Conservation (phyloP, 108 stramenopile genomes). For the Cyclotella distinguenda region DNA sequence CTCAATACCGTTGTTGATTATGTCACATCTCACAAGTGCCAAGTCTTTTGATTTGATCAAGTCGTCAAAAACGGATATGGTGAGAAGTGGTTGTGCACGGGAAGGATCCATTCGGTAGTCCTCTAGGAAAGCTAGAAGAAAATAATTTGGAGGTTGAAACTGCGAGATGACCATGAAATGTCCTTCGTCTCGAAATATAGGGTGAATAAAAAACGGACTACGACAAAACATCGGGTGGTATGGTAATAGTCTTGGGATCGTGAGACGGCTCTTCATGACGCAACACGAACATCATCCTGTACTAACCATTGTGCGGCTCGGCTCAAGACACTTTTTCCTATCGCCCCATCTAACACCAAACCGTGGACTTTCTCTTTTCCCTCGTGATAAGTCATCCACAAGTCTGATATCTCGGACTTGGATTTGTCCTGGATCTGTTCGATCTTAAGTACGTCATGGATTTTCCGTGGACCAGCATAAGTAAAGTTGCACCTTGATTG, state of each 20-base stretch:
- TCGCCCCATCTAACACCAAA: conserved; percentile 42
- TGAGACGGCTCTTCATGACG: too few relatives aligned
- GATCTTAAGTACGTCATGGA: conserved; percentile 75
- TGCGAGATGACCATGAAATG: conserved; percentile 83
- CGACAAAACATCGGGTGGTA: background rate
- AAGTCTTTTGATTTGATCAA: conserved; percentile 60
- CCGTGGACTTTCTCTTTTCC: conserved; percentile 58
- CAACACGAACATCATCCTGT: too few relatives aligned
- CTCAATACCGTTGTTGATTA: conserved; percentile 71
- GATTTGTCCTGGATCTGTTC: conserved; percentile 66
- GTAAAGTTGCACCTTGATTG: conserved; percentile 26
- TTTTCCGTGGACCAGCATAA: conserved; percentile 62
- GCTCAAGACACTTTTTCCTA: conserved; percentile 47
- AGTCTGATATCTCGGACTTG: conserved; percentile 60
- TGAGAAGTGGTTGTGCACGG: conserved; percentile 72
- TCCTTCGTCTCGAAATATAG: conserved; percentile 80
- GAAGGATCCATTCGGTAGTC: conserved; percentile 87
- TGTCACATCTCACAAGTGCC: conserved; percentile 69
- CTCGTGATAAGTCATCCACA: conserved; percentile 83
- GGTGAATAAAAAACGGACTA: conserved; percentile 83
- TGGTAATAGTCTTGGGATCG: too few relatives aligned
- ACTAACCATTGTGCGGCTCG: conserved; percentile 55
- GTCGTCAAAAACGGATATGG: conserved; percentile 80
- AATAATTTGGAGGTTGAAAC: conserved; percentile 73
- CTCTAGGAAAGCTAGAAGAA: conserved; percentile 78